Percentiles rank a stretch among this genome's conserved stretches.
Evolutionary conservation across 192 early-diverging fungal species (phyloP).

Genomic region (Tieghemiomyces parasiticus): DNA sequence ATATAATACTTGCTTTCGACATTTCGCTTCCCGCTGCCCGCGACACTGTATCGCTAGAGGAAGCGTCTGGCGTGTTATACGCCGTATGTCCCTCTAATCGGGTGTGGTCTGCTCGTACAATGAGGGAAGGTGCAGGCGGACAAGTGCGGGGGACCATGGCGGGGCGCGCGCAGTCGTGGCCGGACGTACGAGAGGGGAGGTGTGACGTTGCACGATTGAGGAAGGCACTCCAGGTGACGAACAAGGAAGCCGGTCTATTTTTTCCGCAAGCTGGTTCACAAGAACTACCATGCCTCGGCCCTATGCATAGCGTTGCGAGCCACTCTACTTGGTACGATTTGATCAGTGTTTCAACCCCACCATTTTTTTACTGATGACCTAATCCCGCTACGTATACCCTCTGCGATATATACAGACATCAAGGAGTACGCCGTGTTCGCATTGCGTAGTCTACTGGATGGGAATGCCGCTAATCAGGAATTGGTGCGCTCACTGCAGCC

Average conservation of each 20-base stretch:
- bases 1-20: no score
- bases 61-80: no score
- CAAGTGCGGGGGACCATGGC: no score
- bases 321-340: not conserved
- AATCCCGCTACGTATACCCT: not conserved
- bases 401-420: slow-evolving; percentile 34
- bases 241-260: no score
- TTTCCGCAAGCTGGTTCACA: no score
- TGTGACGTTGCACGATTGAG: not conserved
- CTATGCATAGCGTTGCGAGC: not conserved
- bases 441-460: slow-evolving; percentile 50
- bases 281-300: not conserved
- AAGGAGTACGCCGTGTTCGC: slow-evolving; percentile 64
- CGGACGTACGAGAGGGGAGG: not conserved
- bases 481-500: slow-evolving; percentile 47
- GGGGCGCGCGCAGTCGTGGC: no score
- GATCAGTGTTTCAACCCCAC: not conserved
- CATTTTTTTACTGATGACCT: slow-evolving; percentile 13
- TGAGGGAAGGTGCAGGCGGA: no score
- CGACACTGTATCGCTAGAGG: no score
- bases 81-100: no score
- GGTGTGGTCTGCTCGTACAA: no score
- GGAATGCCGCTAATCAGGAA: slow-evolving; percentile 54
- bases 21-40: no score
- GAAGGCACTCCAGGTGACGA: no score